A percentile compares a stretch with the other conserved stretches of the same genome.
These are phyloP conservation scores for Chimonanthus praecox DNA, from an alignment of 164 flowering plant species.

Conservation along the genomic window DNA sequence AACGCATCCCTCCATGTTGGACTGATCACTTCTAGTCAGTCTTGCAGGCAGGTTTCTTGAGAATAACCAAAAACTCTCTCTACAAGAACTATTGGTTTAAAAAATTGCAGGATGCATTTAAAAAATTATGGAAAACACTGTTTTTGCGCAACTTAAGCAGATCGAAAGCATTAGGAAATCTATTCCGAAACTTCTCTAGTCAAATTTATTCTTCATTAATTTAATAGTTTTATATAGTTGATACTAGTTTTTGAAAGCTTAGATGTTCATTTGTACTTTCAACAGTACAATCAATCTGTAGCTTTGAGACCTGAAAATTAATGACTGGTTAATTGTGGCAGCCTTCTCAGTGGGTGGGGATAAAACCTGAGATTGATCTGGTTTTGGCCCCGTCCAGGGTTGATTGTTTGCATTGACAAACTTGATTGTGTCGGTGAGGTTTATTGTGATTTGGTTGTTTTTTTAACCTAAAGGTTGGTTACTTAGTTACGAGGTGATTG, in stretches of 20 bases:
- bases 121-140: no score
- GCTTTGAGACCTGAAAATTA: background rate
- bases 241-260: background rate
- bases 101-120: no score
- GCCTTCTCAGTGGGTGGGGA: background rate
- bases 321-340: background rate
- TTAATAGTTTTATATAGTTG: no score
- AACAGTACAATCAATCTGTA: background rate
- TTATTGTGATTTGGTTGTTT: no score
- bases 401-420: background rate
- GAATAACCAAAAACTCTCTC: no score
- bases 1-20: background rate
- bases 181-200: no score
- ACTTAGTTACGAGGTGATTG: background rate
- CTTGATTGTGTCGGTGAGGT: background rate
- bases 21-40: no score
- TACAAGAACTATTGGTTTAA: no score
- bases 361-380: background rate
- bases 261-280: background rate
- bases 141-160: no score
- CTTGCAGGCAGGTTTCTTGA: no score
- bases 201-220: no score
- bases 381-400: background rate
- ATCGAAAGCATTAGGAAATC: no score
- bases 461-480: background rate